Base-by-base conservation (phyloP, 768 basidiomycete genomes). In the Mycena alexandri region DNA sequence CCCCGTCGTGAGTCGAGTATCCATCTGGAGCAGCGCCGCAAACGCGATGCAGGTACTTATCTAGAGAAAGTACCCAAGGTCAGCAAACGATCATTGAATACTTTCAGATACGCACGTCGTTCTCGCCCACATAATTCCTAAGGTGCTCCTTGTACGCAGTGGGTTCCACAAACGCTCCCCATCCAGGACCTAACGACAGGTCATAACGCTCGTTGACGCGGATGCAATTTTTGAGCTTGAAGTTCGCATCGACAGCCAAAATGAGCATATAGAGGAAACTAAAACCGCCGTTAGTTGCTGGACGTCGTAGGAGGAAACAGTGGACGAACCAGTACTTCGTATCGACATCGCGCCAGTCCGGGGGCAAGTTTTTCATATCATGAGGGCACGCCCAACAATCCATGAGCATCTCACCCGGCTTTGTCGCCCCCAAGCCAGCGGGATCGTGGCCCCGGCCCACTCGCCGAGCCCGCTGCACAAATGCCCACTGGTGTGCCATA, bases 181-280 rank as follows among this genome's bases (percentile, higher is more conserved):
- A 36, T 12, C 29, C 72, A 71, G 46, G 60, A 71, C 70, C 70
- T 5, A 71, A 48, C 16, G 29, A n/a, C 33, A 52, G 59, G 33
- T 69, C 68, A 19, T 50, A 42, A 19, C 52, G 21, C 22, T 55
- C 73, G 16, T 65, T 77, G 55, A 54, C 16, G 22, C 63, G 54
- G 5, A 64, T 14, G 21, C 53, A 13, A 29, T 56, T 64, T 38
- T 63, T 63, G 5, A 67, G 46, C 19, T 62, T 17, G 34, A 67
- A 67, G 43, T 67, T 67, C 8, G 63, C 65, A 54, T 67, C 65
- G 19, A 65, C 12, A 9, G 44, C 19, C 12, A 56, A 10, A 59
- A 36, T 36, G 12, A 59, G n/a, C 38, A n/a, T 51, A 29, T 53
- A 54, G 6, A 34, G n/a, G 21, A 24, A 70, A 14, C 33, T 48